Percentiles rank a stretch among this genome's conserved stretches.
Conservation (phyloP, 2,329 filamentous ascomycete species). For the Claviceps sorghi region DNA sequence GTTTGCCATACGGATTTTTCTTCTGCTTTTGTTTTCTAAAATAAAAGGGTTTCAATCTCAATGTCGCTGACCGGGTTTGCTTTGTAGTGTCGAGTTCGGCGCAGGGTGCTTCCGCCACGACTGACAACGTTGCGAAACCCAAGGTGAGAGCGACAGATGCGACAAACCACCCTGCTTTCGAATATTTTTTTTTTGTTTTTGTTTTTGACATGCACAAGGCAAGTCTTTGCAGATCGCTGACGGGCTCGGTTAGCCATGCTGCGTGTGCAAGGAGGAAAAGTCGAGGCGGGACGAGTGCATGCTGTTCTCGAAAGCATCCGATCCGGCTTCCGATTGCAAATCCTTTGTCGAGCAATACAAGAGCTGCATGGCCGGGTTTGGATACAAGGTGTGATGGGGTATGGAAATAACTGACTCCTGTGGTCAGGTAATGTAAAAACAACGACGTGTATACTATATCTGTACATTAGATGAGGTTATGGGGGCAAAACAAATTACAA, state of each 20-base stretch:
- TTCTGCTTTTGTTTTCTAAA: background rate
- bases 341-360: conserved; percentile 73
- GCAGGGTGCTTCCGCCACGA: conserved; percentile 15
- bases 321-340: conserved; percentile 74
- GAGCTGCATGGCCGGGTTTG: conserved; percentile 83
- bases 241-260: conserved; percentile 59
- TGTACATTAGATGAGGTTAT: conserved; percentile 6
- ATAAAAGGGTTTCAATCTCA: background rate
- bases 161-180: background rate
- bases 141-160: conserved; percentile 20
- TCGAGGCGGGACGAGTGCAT: conserved; percentile 90
- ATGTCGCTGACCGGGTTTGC: background rate
- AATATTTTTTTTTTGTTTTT: too few relatives aligned
- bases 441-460: conserved; percentile 13
- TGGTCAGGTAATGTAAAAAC: background rate
- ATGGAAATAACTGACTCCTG: background rate
- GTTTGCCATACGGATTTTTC: too few relatives aligned
- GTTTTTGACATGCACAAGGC: too few relatives aligned
- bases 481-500: conserved; percentile 1
- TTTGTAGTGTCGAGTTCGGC: conserved; percentile 3
- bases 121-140: conserved; percentile 23
- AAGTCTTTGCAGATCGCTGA: background rate
- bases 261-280: conserved; percentile 95
- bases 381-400: conserved; percentile 52
- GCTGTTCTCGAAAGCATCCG: conserved; percentile 78